Evolutionary conservation across 106 monocot species (phyloP).

Genomic region (Iris macrosiphon): DNA sequence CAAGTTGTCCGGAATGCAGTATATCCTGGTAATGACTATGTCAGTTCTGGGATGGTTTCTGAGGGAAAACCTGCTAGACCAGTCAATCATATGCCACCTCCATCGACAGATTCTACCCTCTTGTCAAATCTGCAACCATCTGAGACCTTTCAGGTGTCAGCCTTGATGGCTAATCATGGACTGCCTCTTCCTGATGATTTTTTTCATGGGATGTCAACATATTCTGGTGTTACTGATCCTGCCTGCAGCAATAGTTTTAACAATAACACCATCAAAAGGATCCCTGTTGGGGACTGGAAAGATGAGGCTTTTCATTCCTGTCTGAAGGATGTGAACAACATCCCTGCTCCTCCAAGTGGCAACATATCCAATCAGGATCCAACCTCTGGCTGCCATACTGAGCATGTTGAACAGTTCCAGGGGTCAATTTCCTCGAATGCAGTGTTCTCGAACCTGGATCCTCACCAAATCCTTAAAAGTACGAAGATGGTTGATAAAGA

Average conservation of each 20-base stretch:
- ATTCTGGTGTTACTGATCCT: conserved; percentile 15
- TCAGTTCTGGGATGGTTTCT: background rate
- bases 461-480: conserved; percentile 21
- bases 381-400: background rate
- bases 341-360: conserved; percentile 17
- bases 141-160: conserved; percentile 14
- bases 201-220: conserved; percentile 5
- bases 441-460: conserved; percentile 37
- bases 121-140: conserved; percentile 23
- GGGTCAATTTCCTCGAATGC: conserved; percentile 18
- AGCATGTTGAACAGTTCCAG: conserved; percentile 16
- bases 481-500: conserved; percentile 17
- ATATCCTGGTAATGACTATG: conserved; percentile 6
- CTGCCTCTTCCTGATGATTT: conserved; percentile 9
- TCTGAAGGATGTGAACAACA: conserved; percentile 8
- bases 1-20: conserved; percentile 7
- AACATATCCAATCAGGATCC: conserved; percentile 1
- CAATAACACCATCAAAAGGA: conserved; percentile 1
- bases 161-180: conserved; percentile 11
- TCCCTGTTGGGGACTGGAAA: conserved; percentile 13
- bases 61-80: conserved; percentile 3
- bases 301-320: conserved; percentile 16
- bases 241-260: conserved; percentile 6
- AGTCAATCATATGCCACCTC: conserved; percentile 20
- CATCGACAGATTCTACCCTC: conserved; percentile 5